Evolutionary conservation across 164 flowering plant species (phyloP), one percentile per base, ranked within the genome.

Genomic region (Akebia trifoliata): DNA sequence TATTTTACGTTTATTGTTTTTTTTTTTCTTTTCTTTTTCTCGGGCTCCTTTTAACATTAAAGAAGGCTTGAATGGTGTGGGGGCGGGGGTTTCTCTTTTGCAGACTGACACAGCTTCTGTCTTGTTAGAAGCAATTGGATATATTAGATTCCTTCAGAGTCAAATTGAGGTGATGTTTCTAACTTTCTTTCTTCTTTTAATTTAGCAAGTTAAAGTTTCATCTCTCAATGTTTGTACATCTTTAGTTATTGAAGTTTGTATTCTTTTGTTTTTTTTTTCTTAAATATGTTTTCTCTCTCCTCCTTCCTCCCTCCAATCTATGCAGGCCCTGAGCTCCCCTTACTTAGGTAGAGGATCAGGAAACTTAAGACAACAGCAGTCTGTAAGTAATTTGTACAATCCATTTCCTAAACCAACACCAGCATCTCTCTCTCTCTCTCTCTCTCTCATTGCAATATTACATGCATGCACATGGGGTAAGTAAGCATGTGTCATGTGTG

Each of bases 41-140:
- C 10, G 20, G 17, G 37, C 59, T 51, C 14, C 59, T 66, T 64
- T 64, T 52, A 36, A 57, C 44, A 50, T 40, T 68, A 62, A 64
- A 64, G 63, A 62, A 42, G 40, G 30, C 24, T 4, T 55, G 15
- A 61, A 61, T 46, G 61, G 44, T 43, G 63, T 62, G 60, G 54
- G 42, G 3, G 36, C 46, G 42, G 61, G 32, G 56, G 32, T 54
- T 55, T 42, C 54, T 64, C 73, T 86, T 79, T 80, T 90, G 88
- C 90, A 90, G 97, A 90, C 97, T 78, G 97, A 90, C 86, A 90
- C 97, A 17, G 97, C 97, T 56, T 90, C 97, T 54, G 97, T 90
- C 76, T 72, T 90, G 85, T 74, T 83, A 79, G 97, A 90, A 80
- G 90, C 95, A 53, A 83, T 90, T 78, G 97, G 95, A 53, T 90